Conservation (phyloP, 2,329 filamentous ascomycete species). For the Penicillium capsulatum region DNA sequence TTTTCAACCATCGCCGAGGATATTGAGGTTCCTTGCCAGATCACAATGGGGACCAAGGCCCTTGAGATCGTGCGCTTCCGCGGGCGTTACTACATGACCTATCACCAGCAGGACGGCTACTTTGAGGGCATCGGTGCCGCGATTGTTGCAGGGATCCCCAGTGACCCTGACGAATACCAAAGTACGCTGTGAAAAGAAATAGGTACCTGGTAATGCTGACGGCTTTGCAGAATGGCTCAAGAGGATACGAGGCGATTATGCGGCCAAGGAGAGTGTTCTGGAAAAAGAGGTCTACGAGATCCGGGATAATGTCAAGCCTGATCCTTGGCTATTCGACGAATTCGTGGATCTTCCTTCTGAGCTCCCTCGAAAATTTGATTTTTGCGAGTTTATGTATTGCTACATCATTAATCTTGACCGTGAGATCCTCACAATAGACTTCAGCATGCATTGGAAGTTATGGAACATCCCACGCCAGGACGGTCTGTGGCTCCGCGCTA, state of each 20-base stretch:
- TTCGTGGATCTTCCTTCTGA: not conserved
- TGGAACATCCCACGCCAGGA: not conserved
- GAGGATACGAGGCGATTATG: not conserved
- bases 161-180: not conserved
- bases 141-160: not conserved
- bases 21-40: not conserved
- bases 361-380: not conserved
- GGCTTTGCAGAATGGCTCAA: not conserved
- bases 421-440: not conserved
- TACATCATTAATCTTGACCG: not conserved
- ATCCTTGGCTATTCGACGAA: not conserved
- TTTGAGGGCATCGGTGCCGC: not conserved
- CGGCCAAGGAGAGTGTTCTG: not conserved
- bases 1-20: too few species aligned
- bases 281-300: not conserved
- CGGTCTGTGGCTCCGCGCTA: not conserved
- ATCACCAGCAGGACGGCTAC: not conserved
- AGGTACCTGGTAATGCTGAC: slow-evolving; percentile 3
- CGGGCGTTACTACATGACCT: not conserved
- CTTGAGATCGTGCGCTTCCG: not conserved
- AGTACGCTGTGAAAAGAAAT: not conserved
- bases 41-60: not conserved
- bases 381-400: not conserved
- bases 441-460: not conserved
- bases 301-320: not conserved